These are phyloP conservation scores for Phytophthora macrochlamydospora DNA, from an alignment of 352 stramenopile species.

Conservation along the genomic window DNA sequence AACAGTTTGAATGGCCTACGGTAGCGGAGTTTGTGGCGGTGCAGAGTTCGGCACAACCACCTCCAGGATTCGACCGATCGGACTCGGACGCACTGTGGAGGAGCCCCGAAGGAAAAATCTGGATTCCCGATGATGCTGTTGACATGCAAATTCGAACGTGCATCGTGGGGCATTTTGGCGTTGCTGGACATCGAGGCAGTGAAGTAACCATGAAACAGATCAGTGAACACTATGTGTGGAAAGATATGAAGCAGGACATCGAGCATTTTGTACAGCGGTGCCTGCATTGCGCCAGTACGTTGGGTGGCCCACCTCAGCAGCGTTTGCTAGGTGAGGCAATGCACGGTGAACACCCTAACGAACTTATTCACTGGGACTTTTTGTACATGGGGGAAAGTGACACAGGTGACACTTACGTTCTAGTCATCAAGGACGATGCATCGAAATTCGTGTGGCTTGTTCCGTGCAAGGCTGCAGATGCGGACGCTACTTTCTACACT, in stretches of 20 bases:
- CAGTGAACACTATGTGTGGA: slow-evolving; percentile 15
- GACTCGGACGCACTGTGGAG: neutral
- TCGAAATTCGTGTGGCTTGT: slow-evolving; percentile 29
- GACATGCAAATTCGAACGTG: slow-evolving; percentile 25
- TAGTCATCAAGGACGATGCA: slow-evolving; percentile 39
- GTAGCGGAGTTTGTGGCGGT: neutral
- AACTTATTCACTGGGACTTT: slow-evolving; percentile 44
- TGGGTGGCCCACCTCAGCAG: neutral
- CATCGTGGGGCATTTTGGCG: slow-evolving; percentile 28
- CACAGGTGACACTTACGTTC: slow-evolving; percentile 18
- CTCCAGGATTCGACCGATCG: neutral
- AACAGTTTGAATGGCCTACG: neutral
- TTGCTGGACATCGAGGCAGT: slow-evolving; percentile 23
- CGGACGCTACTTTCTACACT: slow-evolving; percentile 4
- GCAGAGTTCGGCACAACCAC: neutral
- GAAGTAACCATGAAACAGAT: slow-evolving; percentile 18
- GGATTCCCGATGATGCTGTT: slow-evolving; percentile 2
- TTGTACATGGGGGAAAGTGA: slow-evolving; percentile 15
- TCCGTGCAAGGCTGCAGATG: slow-evolving; percentile 6
- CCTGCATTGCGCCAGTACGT: slow-evolving; percentile 17
- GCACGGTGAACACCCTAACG: slow-evolving; percentile 34
- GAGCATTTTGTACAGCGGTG: slow-evolving; percentile 14
- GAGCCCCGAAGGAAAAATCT: neutral
- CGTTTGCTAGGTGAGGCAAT: slow-evolving; percentile 22
- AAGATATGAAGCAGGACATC: slow-evolving; percentile 11